Evolutionary conservation across 75 land plant genomes (phyloP), one percentile per base, ranked within the genome.

Genomic region (Ceratopteris richardii): DNA sequence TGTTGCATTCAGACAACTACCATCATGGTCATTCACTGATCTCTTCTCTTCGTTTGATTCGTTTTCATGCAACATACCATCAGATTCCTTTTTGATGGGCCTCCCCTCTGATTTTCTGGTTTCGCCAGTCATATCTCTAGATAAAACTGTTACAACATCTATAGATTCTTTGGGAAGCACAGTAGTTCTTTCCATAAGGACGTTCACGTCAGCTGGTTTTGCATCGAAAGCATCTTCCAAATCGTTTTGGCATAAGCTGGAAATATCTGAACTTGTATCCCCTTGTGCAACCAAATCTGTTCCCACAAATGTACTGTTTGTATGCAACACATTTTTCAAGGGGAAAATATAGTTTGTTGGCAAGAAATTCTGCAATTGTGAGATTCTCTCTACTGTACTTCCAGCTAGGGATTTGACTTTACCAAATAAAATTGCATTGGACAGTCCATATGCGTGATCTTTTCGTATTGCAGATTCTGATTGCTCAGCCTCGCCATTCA

Each of bases 341-440:
- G 50, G 22, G 22, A 46, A 46, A 18, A 46, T 46, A 21, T 46
- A 46, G 50, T 17, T 46, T 46, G 50, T 18, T 5, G 50, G 50
- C 22, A 46, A 3, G 22, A 5, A 17, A n/a, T 5, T 46, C 3
- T 46, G 50, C 3, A 46, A 21, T 14, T 46, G 50, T 6, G 50
- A 46, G 14, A 46, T 46, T 46, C 50, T 46, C 22, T 21, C 50
- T 3, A 46, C 50, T 18, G 50, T 46, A 14, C 17, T 46, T 17
- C 17, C 50, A 21, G 50, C 50, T 2, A 46, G 22, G 17, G 14
- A 46, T 46, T 21, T 46, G 4, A 46, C 50, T 17, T 18, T 46
- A 21, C 50, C 17, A 5, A 46, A 46, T 46, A 17, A 18, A 5
- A 46, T 46, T 18, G 50, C 50, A 18, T n/a, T 18, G 12, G 50